These are phyloP conservation scores for Mucor sp. DNA, from an alignment of 371 early-diverging fungal species.

Conservation along the genomic window DNA sequence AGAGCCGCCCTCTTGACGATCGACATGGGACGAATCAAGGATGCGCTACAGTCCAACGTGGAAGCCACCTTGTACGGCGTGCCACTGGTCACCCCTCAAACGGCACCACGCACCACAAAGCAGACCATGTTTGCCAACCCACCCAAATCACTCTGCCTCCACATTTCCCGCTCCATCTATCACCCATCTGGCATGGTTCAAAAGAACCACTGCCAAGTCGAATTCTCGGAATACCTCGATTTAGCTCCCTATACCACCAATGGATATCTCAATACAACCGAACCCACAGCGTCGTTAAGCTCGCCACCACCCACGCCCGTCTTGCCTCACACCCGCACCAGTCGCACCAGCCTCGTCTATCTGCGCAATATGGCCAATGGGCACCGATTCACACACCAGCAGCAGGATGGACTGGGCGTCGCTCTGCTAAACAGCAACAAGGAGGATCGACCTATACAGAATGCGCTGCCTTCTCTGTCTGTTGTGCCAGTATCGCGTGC, in stretches of 20 bases:
- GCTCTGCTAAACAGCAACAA: slow-evolving; percentile 26
- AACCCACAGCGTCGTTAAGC: slow-evolving; percentile 42
- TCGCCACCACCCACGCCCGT: slow-evolving; percentile 34
- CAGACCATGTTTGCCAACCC: slow-evolving; percentile 69
- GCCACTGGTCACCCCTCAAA: slow-evolving; percentile 27
- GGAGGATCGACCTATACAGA: slow-evolving; percentile 37
- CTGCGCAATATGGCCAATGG: slow-evolving; percentile 51
- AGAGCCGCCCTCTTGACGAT: slow-evolving; percentile 17
- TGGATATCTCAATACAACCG: slow-evolving; percentile 50
- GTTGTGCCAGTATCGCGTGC: slow-evolving; percentile 32
- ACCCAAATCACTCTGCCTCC: slow-evolving; percentile 67
- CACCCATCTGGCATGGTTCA: slow-evolving; percentile 63
- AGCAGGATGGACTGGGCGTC: slow-evolving; percentile 38
- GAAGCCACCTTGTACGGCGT: slow-evolving; percentile 47
- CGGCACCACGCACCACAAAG: slow-evolving; percentile 52
- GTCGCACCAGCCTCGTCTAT: slow-evolving; percentile 48
- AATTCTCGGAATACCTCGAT: slow-evolving; percentile 65
- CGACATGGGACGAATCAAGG: slow-evolving; percentile 35
- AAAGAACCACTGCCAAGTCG: slow-evolving; percentile 70
- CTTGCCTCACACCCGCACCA: slow-evolving; percentile 32
- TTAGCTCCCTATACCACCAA: slow-evolving; percentile 66
- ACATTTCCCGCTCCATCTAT: slow-evolving; percentile 74
- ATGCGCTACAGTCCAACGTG: slow-evolving; percentile 41
- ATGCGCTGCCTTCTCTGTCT: slow-evolving; percentile 41
- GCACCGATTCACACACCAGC: slow-evolving; percentile 39